Base-by-base conservation (phyloP, 208 protist genomes). In the Porcisia deanei region DNA sequence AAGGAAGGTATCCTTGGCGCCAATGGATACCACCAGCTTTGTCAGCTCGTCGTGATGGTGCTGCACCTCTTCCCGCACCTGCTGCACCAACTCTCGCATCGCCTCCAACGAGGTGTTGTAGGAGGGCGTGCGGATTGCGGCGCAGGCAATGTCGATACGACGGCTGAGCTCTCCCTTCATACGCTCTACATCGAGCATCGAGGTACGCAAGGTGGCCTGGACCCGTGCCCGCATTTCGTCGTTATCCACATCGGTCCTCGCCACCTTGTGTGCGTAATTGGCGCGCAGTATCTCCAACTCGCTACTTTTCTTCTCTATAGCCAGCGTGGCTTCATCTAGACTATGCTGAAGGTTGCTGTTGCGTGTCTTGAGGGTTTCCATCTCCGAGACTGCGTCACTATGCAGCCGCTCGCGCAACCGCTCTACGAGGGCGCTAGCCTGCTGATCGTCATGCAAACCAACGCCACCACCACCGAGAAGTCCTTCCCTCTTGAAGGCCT, bases 11-110 rank as follows among this genome's bases (percentile, higher is more conserved):
- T 94, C 86, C 70, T 90, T 88, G 47, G 92, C 90, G 18, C 85
- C 90, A 73, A 96, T 94, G 54, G 87, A 94, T 5, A 92, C 75
- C 63, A 96, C 83, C 14, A 95, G 77, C 71, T 92, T 90, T n/a
- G 65, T 83, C 60, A 96, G 82, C 34, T 71, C 80, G 64, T 96
- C 90, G 76, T 88, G 86, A 68, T 94, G 89, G 52, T 86, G 85
- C 75, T 96, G 90, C 43, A 96, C 84, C 79, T 89, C 89, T 34
- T 83, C 78, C 83, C 91, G 85, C 16, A 85, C 86, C 76, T 84
- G 81, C 54, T 60, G 78, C 47, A 85, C 84, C 41, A 89, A 71
- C 22, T 92, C 89, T 68, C 89, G 86, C 83, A 96, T 82, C 22
- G 85, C 81, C 57, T 86, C 88, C 70, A 96, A 79, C 16, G 90